Evolutionary conservation across 1,284 basidiomycete species (phyloP).

Genomic region (Salmacisia buchloeana): DNA sequence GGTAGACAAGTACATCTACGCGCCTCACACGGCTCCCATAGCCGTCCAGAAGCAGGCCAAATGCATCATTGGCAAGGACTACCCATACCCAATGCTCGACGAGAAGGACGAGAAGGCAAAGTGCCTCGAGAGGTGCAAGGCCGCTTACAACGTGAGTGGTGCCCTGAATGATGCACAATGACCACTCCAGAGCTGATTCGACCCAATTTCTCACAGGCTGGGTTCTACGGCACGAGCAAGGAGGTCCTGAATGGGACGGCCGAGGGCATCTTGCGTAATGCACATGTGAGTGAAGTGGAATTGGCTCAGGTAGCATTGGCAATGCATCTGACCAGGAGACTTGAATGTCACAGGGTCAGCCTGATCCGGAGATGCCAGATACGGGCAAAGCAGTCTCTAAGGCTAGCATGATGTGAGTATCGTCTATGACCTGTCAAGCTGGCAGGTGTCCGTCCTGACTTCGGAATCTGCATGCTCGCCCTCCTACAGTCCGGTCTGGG

Average conservation of each 20-base stretch:
- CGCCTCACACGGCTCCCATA: constrained; percentile 32
- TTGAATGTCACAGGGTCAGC: neutral
- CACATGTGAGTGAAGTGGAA: constrained; percentile 19
- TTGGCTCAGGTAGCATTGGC: neutral
- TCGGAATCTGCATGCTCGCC: neutral
- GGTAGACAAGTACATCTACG: constrained; percentile 40
- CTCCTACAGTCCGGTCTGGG: constrained; percentile 31
- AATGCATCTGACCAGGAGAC: neutral
- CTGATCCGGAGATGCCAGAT: neutral
- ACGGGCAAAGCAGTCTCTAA: constrained; percentile 3
- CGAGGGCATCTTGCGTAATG: constrained; percentile 30
- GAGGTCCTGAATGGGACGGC: constrained; percentile 37
- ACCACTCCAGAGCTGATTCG: too few relatives aligned
- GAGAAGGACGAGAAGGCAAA: constrained; percentile 38
- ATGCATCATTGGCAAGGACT: constrained; percentile 41
- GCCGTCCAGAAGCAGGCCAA: constrained; percentile 37
- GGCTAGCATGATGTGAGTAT: neutral
- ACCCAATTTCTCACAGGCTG: constrained; percentile 14
- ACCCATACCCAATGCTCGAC: constrained; percentile 38
- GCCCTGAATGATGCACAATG: too few relatives aligned
- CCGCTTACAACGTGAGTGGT: constrained; percentile 18
- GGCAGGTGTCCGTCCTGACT: neutral
- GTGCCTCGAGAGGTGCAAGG: constrained; percentile 30
- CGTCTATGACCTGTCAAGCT: too few relatives aligned
- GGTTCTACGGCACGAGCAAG: constrained; percentile 27